Evolutionary conservation across 805 yeast genomes (phyloP).

Genomic region (Metschnikowia reukaufii): DNA sequence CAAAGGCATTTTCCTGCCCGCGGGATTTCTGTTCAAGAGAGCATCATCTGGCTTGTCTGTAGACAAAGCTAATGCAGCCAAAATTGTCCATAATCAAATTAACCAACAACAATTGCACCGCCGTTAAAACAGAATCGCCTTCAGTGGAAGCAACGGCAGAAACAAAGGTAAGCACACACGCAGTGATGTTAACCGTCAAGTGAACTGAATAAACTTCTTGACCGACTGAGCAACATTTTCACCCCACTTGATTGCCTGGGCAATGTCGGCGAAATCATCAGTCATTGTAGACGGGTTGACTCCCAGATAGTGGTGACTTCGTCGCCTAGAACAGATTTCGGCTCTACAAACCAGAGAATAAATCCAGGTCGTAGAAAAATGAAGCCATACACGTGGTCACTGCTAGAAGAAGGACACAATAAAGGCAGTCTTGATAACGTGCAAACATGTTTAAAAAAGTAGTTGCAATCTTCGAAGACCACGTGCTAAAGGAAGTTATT

Average conservation of each 20-base stretch:
- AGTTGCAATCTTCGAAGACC: too few relatives aligned
- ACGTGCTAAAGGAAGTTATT: too few relatives aligned
- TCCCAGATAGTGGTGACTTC: too few relatives aligned
- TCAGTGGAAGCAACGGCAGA: constrained; percentile 84
- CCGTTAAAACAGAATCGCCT: constrained; percentile 87
- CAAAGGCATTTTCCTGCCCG: constrained; percentile 74
- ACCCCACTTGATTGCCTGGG: constrained; percentile 98
- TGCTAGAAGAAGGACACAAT: too few relatives aligned
- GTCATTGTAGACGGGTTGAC: too few relatives aligned
- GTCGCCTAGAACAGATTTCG: too few relatives aligned
- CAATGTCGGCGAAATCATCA: constrained; percentile 92
- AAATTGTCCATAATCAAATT: constrained; percentile 96
- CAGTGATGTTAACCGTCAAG: constrained; percentile 93
- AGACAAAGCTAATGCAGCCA: constrained; percentile 96
- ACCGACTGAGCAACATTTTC: constrained; percentile 93
- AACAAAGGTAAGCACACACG: constrained; percentile 88
- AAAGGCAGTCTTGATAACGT: too few relatives aligned
- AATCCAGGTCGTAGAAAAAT: too few relatives aligned
- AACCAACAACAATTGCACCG: constrained; percentile 97
- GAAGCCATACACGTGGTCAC: too few relatives aligned
- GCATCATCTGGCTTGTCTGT: constrained; percentile 93
- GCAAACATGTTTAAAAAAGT: too few relatives aligned
- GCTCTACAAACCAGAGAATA: too few relatives aligned
- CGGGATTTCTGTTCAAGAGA: constrained; percentile 77
- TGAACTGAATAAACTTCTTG: constrained; percentile 96